phyloP scores from a whole-genome alignment of 257 asterid genomes.

The Solanum lycopersicoides region DNA sequence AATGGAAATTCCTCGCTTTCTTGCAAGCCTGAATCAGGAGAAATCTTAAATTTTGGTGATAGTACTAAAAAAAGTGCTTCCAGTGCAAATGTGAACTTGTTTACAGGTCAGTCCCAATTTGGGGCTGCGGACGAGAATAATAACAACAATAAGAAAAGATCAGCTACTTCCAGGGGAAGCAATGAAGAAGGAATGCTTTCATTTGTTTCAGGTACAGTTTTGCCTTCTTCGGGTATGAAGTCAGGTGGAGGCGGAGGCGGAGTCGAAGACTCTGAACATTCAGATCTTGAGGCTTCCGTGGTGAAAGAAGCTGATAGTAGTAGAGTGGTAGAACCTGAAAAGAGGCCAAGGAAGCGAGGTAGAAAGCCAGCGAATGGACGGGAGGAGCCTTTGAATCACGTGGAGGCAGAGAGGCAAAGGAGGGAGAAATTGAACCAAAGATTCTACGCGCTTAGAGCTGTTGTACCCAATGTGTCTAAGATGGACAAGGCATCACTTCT shows the following conservation, averaged over 20 bases:
- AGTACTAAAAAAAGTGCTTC: not conserved
- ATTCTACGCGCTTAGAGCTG: slow-evolving; percentile 5
- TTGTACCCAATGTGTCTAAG: slow-evolving; percentile 5
- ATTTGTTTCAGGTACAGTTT: not conserved
- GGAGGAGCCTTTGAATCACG: slow-evolving; percentile 9
- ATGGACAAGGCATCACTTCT: slow-evolving; percentile 10
- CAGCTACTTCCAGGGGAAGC: not conserved
- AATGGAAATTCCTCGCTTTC: not conserved
- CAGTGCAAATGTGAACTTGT: not conserved
- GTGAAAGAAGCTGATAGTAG: slow-evolving; percentile 6
- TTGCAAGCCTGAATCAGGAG: slow-evolving; percentile 18
- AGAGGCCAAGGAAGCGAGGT: slow-evolving; percentile 3
- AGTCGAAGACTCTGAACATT: not conserved
- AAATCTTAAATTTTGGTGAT: slow-evolving; percentile 8
- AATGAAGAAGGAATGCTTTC: slow-evolving; percentile 8
- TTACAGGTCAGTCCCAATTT: not conserved
- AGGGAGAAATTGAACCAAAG: slow-evolving; percentile 8
- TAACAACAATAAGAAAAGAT: not conserved
- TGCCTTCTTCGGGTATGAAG: not conserved
- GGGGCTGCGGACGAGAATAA: not conserved
- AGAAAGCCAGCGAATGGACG: slow-evolving; percentile 7
- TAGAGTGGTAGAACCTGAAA: not conserved
- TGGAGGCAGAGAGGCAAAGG: slow-evolving; percentile 11
- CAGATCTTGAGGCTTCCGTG: slow-evolving; percentile 2
- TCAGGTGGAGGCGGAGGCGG: not conserved